These are phyloP conservation scores for Cardiospermum halicacabum DNA, from an alignment of 345 rosid species.

Conservation along the genomic window DNA sequence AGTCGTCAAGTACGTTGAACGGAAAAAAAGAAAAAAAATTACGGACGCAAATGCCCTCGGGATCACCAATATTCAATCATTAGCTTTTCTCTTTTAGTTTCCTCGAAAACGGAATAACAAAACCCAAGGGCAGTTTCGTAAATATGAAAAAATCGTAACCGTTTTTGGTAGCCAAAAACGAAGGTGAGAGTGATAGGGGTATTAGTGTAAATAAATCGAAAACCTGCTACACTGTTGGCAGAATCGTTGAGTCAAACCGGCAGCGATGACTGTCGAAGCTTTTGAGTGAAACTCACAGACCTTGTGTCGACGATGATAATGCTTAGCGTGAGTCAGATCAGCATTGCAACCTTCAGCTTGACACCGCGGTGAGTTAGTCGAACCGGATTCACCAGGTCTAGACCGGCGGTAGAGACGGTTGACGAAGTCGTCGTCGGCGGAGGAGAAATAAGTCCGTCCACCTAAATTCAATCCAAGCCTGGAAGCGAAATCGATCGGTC, in stretches of 20 bases:
- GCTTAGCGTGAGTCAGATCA: slow-evolving; percentile 87
- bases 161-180: background rate
- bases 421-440: slow-evolving; percentile 86
- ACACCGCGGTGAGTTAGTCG: slow-evolving; percentile 62
- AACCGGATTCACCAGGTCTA: slow-evolving; percentile 49
- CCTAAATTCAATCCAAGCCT: slow-evolving; percentile 89
- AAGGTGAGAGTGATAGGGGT: slow-evolving; percentile 27
- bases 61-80: slow-evolving; percentile 49
- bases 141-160: too few species aligned
- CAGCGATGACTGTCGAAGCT: slow-evolving; percentile 79
- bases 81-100: slow-evolving; percentile 6
- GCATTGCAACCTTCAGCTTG: slow-evolving; percentile 98
- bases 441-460: slow-evolving; percentile 86
- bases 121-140: slow-evolving; percentile 38
- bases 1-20: slow-evolving; percentile 18
- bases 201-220: slow-evolving; percentile 21
- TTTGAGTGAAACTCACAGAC: slow-evolving; percentile 98
- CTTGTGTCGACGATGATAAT: slow-evolving; percentile 95
- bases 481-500: slow-evolving; percentile 43
- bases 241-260: slow-evolving; percentile 93
- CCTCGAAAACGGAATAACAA: background rate
- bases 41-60: slow-evolving; percentile 60
- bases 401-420: slow-evolving; percentile 83
- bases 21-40: background rate
- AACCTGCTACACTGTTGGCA: slow-evolving; percentile 99